Conservation (phyloP, 352 stramenopile genomes). For the Globisporangium paroecandrum region DNA sequence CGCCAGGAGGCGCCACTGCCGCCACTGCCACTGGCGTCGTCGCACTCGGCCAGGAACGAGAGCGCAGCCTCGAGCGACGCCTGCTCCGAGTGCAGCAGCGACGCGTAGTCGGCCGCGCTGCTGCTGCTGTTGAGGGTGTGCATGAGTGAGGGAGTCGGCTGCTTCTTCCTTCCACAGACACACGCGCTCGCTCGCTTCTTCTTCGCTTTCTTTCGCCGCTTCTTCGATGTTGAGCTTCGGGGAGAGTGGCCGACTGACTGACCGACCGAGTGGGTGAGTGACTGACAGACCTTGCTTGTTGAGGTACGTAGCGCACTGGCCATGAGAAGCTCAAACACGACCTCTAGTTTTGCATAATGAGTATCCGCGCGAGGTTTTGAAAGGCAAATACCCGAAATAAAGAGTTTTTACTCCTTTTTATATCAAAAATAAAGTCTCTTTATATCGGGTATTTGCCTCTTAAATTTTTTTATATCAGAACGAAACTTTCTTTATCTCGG, state of each 20-base stretch:
- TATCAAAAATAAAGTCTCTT: too few relatives aligned
- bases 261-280: too few relatives aligned
- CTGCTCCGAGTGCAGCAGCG: slow-evolving; percentile 6
- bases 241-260: neutral
- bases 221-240: neutral
- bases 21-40: slow-evolving; percentile 27
- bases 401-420: too few relatives aligned
- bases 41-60: slow-evolving; percentile 34
- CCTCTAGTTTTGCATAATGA: too few relatives aligned
- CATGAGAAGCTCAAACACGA: too few relatives aligned
- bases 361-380: too few relatives aligned
- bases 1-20: slow-evolving; percentile 31
- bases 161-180: neutral
- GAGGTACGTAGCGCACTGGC: too few relatives aligned
- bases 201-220: neutral
- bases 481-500: too few relatives aligned
- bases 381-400: too few relatives aligned
- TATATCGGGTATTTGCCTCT: too few relatives aligned
- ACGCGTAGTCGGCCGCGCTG: slow-evolving; percentile 11
- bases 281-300: too few relatives aligned
- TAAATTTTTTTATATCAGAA: too few relatives aligned
- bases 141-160: neutral
- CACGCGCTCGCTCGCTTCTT: neutral
- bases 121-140: neutral
- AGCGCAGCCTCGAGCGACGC: slow-evolving; percentile 39